phyloP scores from a whole-genome alignment of 768 basidiomycete genomes.

The Termitomyces sp. region DNA sequence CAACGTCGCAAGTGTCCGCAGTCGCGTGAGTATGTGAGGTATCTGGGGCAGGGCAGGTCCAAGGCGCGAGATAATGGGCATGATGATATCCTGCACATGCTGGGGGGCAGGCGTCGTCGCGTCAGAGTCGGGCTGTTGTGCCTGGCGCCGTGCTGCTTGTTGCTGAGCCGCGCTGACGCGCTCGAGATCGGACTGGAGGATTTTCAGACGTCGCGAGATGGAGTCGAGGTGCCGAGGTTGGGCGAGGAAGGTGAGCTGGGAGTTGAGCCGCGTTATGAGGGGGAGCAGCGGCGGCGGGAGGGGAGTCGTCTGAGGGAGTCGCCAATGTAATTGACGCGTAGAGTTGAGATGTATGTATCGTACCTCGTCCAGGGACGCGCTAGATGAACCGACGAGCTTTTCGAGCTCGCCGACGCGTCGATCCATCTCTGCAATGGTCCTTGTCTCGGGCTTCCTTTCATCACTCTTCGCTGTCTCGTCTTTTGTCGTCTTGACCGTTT shows the following conservation, averaged over 20 bases:
- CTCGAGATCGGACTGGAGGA: slow-evolving; percentile 90
- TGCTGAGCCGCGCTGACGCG: slow-evolving; percentile 52
- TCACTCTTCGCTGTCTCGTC: slow-evolving; percentile 11
- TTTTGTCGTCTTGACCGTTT: slow-evolving; percentile 6
- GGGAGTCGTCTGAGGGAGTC: slow-evolving; percentile 47
- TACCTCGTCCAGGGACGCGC: slow-evolving; percentile 78
- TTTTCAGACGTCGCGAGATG: slow-evolving; percentile 87
- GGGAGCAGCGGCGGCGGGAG: slow-evolving; percentile 80
- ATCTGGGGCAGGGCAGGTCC: slow-evolving; percentile 74
- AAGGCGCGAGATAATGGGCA: slow-evolving; percentile 66
- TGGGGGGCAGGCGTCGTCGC: slow-evolving; percentile 19
- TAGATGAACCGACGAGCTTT: slow-evolving; percentile 76
- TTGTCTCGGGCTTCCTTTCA: slow-evolving; percentile 31
- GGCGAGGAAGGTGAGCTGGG: slow-evolving; percentile 81
- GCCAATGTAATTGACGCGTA: background rate
- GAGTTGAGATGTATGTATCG: slow-evolving; percentile 12
- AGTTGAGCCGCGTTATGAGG: slow-evolving; percentile 74
- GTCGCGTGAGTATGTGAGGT: slow-evolving; percentile 83
- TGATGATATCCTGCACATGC: slow-evolving; percentile 49
- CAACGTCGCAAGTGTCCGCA: slow-evolving; percentile 77
- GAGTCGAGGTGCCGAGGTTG: slow-evolving; percentile 96
- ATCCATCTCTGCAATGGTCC: slow-evolving; percentile 70
- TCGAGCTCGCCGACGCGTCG: slow-evolving; percentile 81
- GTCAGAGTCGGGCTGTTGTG: slow-evolving; percentile 29
- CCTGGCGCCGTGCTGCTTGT: slow-evolving; percentile 37